Evolutionary conservation across 1,284 basidiomycete species (phyloP).

Genomic region (Limonomyces culmigenus): DNA sequence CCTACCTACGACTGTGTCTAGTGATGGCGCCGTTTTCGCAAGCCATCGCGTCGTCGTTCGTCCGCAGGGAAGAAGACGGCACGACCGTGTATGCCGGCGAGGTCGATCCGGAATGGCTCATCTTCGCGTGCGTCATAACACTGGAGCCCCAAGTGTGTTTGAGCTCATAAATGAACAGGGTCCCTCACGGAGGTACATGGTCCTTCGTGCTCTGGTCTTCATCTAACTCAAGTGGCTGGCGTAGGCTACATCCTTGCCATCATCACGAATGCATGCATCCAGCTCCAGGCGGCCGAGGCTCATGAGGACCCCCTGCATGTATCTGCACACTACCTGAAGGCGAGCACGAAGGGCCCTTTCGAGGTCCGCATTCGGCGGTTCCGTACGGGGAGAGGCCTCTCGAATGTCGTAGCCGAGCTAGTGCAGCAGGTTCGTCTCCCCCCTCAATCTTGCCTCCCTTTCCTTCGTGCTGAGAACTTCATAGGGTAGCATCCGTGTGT

Average conservation of each 20-base stretch:
- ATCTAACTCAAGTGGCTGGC: not conserved
- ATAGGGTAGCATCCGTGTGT: slow-evolving; percentile 28
- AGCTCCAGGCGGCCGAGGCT: slow-evolving; percentile 24
- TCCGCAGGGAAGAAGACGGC: no score
- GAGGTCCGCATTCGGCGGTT: slow-evolving; percentile 27
- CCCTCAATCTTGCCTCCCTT: not conserved
- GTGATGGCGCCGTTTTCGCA: no score
- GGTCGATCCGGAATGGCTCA: no score
- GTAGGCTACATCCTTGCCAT: slow-evolving; percentile 40
- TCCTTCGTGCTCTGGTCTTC: no score
- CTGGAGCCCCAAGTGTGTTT: no score
- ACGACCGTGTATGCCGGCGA: no score
- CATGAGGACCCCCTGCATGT: slow-evolving; percentile 41
- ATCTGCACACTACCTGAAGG: slow-evolving; percentile 36
- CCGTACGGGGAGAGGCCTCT: slow-evolving; percentile 30
- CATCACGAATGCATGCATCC: slow-evolving; percentile 32
- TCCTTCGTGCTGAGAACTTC: no score
- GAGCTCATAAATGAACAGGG: no score
- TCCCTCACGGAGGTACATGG: no score
- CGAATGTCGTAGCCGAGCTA: slow-evolving; percentile 37
- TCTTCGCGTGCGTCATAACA: no score
- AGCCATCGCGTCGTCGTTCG: no score
- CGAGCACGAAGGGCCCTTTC: slow-evolving; percentile 21
- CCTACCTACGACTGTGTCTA: no score
- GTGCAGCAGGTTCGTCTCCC: slow-evolving; percentile 18